Percentiles rank a stretch among this genome's conserved stretches.
These are phyloP conservation scores for Eutrema salsugineum DNA, from an alignment of 441 rosid genomes.

Conservation along the genomic window DNA sequence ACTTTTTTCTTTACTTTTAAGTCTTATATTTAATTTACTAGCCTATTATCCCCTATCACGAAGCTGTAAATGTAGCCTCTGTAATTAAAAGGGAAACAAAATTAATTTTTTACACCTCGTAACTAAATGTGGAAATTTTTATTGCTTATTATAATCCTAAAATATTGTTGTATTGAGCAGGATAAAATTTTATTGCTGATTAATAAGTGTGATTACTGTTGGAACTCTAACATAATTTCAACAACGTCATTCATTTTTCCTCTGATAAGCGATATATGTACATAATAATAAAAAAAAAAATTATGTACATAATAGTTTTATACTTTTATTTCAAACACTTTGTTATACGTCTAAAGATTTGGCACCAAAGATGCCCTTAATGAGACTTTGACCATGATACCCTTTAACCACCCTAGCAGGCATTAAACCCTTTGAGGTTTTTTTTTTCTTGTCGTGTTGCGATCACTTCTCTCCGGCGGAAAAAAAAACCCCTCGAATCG, in stretches of 20 bases:
- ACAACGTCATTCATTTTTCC: background rate
- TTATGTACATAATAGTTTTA: no score
- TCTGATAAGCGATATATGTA: background rate
- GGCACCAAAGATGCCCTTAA: background rate
- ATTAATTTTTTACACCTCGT: no score
- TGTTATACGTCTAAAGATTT: no score
- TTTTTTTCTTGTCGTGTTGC: background rate
- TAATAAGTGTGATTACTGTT: background rate
- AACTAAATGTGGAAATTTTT: no score
- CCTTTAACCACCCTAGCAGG: background rate
- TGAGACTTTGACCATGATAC: background rate
- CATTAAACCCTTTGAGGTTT: background rate
- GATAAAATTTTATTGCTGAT: no score
- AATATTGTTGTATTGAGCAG: background rate
- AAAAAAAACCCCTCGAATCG: background rate
- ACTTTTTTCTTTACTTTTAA: background rate
- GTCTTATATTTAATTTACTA: background rate
- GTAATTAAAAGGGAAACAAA: background rate
- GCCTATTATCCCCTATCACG: background rate
- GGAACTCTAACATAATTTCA: background rate
- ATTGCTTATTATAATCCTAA: background rate
- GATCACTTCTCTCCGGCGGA: background rate
- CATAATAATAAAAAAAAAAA: no score
- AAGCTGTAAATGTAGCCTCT: background rate
- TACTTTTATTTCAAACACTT: slow-evolving; percentile 3